Conservation (phyloP, 148 eudicot genomes). For the Arctostaphylos glauca region DNA sequence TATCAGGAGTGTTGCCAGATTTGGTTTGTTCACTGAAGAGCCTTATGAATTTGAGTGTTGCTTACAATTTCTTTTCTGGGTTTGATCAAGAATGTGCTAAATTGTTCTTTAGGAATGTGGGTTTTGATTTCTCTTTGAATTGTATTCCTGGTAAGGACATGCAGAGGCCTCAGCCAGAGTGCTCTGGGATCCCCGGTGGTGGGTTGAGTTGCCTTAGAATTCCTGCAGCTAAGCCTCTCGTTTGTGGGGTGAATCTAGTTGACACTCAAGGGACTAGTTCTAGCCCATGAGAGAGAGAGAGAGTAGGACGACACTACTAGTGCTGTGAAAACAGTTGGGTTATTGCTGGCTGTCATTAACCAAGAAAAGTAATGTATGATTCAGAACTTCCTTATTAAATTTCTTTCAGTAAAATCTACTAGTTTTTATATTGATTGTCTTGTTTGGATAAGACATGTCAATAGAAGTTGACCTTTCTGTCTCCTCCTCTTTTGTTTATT, state of each 20-base stretch:
- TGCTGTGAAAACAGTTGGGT: background rate
- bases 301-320: background rate
- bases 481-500: background rate
- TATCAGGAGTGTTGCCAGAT: constrained; percentile 71
- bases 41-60: constrained; percentile 62
- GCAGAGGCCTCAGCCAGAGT: constrained; percentile 80
- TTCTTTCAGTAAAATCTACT: background rate
- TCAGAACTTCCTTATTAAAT: background rate
- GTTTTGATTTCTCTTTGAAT: constrained; percentile 70
- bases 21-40: constrained; percentile 61
- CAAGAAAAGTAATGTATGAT: background rate
- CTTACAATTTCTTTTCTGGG: constrained; percentile 85
- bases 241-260: constrained; percentile 53
- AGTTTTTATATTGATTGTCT: background rate
- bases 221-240: constrained; percentile 54
- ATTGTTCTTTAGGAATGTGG: constrained; percentile 43
- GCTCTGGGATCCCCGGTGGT: constrained; percentile 48
- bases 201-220: constrained; percentile 52
- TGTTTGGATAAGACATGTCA: background rate
- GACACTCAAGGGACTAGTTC: constrained; percentile 12
- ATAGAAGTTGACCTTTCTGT: background rate
- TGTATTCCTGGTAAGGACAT: constrained; percentile 67
- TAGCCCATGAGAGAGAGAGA: constrained; percentile 33
- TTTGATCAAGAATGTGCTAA: constrained; percentile 52
- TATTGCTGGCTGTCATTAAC: constrained; percentile 1